Base-by-base conservation (phyloP, 441 rosid species). In the Erysimum cheiri region DNA sequence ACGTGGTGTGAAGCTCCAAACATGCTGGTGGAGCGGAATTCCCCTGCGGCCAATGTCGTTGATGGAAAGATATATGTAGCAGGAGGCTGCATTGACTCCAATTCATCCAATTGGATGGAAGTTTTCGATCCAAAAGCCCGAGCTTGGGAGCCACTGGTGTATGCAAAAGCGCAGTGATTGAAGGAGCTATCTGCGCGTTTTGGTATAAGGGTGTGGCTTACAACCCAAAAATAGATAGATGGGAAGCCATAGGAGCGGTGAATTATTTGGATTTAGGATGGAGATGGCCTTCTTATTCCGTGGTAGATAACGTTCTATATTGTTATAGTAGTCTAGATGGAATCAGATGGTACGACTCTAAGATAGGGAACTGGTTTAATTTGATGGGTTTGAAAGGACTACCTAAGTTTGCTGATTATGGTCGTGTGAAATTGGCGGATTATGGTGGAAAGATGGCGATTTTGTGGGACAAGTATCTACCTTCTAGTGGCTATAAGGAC, bases 391-490 rank as follows among this genome's bases (percentile, higher is more conserved):
- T 59, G 33, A n/a, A 39, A 24, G 64, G 19, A n/a, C 2, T 40
- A 6, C 49, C 49, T 22, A 40, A 24, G 64, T 13, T 40, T 39
- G 12, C 13, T n/a, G 22, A 5, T 13, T 7, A 2, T 59, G 0
- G 19, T 58, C 10, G 17, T 19, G 62, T 58, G 12, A 37, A 4
- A 37, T 39, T 58, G 32, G 63, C 32, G 19, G 33, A 58, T 37
- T 7, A 58, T 58, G 49, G 32, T 26, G 64, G 64, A 41, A 60
- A 40, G 5, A n/a, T 60, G 35, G 50, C 10, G 7, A n/a, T 60
- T 60, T 60, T 60, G 4, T 60, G 64, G 64, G 50, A 60, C 48
- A 26, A n/a, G 35, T 22, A 22, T 59, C 4, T 40, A 4, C 60
- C 39, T 55, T 32, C 60, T 8, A 58, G 33, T 58, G 47, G 33